phyloP scores from a whole-genome alignment of 2,329 filamentous ascomycete species.

The Cladosporium velox region DNA sequence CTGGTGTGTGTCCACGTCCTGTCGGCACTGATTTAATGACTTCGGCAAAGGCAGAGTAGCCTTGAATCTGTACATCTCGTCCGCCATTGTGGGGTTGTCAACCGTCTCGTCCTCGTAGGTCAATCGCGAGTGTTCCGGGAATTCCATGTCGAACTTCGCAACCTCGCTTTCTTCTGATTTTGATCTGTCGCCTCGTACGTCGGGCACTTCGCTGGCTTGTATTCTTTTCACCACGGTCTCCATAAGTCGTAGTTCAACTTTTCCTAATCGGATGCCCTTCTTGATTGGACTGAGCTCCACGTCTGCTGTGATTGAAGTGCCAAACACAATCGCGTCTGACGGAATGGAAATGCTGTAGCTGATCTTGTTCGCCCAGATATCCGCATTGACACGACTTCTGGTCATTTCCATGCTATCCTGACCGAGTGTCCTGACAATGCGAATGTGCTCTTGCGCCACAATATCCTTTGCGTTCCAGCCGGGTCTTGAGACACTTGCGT shows the following conservation, averaged over 20 bases:
- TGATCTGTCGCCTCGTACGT: constrained; percentile 33
- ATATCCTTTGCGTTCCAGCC: constrained; percentile 89
- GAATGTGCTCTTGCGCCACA: constrained; percentile 68
- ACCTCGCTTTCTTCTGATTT: constrained; percentile 42
- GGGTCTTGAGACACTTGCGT: constrained; percentile 76
- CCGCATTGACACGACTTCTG: constrained; percentile 66
- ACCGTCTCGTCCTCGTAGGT: constrained; percentile 41
- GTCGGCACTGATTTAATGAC: constrained; percentile 77
- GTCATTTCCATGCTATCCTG: constrained; percentile 70
- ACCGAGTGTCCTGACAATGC: constrained; percentile 51
- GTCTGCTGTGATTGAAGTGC: constrained; percentile 79
- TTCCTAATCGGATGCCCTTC: constrained; percentile 85
- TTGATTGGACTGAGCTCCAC: constrained; percentile 85
- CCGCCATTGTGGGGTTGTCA: constrained; percentile 43
- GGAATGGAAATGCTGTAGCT: constrained; percentile 93
- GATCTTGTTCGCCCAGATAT: constrained; percentile 96
- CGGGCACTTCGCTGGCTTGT: constrained; percentile 37
- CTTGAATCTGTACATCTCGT: constrained; percentile 63
- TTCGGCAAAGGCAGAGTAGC: constrained; percentile 71
- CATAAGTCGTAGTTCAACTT: constrained; percentile 75
- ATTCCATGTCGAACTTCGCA: constrained; percentile 42
- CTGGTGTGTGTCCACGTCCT: constrained; percentile 83
- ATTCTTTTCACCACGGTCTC: constrained; percentile 65
- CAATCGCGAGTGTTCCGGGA: constrained; percentile 39
- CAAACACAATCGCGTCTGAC: constrained; percentile 91